Evolutionary conservation across 768 basidiomycete species (phyloP), one percentile per base, ranked within the genome.

Genomic region (Kockovaella imperatae): DNA sequence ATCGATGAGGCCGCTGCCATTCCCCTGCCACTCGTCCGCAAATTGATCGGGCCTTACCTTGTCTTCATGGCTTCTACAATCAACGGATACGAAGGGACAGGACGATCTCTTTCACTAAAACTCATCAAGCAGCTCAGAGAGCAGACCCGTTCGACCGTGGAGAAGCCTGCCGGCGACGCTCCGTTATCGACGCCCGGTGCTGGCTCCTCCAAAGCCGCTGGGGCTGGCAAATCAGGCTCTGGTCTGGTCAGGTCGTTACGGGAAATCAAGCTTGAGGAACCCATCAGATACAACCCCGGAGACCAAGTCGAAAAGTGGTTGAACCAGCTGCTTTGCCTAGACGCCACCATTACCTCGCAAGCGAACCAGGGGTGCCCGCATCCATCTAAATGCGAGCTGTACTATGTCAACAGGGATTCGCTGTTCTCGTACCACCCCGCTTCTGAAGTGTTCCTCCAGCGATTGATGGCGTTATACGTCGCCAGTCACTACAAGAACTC

Each of bases 61-160:
- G 90, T 97, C 42, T 97, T 97, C 77, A 83, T 97, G 77, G 87
- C 95, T 1, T 95, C 90, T n/a, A 99, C 95, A 0, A 90, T 99
- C 74, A 97, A 96, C 68, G 95, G 95, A 32, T 99, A 99, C 72
- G 95, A 97, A 77, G 95, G 95, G 23, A 97, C 95, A 0, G 95
- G 95, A n/a, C 86, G 95, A 23, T 96, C 91, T 1, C 80, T 99
- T 40, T 95, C 90, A 39, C 83, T 99, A 52, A 99, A 99, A 72
- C 84, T 99, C 49, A 85, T 99, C 56, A 87, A 97, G 70, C 90
- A 95, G 69, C 80, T 97, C 3, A 84, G 95, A 30, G 95, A 97
- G 69, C 84, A 81, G 69, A 86, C 87, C 0, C 79, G 86, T 3
- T 82, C 87, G 0, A 83, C 85, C 1, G 74, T 88, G 34, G 76